Base-by-base conservation (phyloP, 208 protist species). In the Trypanosoma brucei region DNA sequence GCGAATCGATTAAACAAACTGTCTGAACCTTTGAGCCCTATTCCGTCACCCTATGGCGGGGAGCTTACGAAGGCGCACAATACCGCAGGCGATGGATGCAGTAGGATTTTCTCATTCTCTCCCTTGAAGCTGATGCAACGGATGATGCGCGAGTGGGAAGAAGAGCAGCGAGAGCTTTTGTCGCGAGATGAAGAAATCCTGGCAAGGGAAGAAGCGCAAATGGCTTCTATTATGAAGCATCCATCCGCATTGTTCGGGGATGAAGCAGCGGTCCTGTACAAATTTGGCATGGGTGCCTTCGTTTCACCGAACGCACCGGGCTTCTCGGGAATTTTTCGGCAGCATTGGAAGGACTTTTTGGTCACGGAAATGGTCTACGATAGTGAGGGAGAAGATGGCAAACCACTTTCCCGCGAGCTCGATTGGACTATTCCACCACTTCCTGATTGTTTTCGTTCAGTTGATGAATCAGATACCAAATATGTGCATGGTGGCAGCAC, bases 251-350 rank as follows among this genome's bases (percentile, higher is more conserved):
- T 88, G 5, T 87, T 79, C 57, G 30, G 34, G 3, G 81, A 94
- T 49, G 88, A 94, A 45, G 57, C 42, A 0, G 75, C 60, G 2
- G 81, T 94, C 22, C 55, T 80, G 42, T 62, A 57, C n/a, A 73
- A 72, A n/a, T 94, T 89, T 39, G 88, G 88, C 13, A 94, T 94
- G 88, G 84, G 83, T 9, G 70, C 51, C n/a, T 76, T 65, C 56
- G 80, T 76, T 22, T 77, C 62, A 37, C 68, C 76, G 0, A 55
- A 48, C 34, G 46, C 34, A 2, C 69, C 55, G 2, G 81, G 81
- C 6, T 93, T 93, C 45, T 60, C 45, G 37, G 87, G 79, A 0
- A 57, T 91, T 1, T 93, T 93, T 72, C 77, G 78, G 2, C 86
- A 92, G 68, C 67, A 68, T 14, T 77, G 72, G 72, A 72, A 71